Evolutionary conservation across 345 rosid species (phyloP).

Genomic region (Acer yangbiense): DNA sequence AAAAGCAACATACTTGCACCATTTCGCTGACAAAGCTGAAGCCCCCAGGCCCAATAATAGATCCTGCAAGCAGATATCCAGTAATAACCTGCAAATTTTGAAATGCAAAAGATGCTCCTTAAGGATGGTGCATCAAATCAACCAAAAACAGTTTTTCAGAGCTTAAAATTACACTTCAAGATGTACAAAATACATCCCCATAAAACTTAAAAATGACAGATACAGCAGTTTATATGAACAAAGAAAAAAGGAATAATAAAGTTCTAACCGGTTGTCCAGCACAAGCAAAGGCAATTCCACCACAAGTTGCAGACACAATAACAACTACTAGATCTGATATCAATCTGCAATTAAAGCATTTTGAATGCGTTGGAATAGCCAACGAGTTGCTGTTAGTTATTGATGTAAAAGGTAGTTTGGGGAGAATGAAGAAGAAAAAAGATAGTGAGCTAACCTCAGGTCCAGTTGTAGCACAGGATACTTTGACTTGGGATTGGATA

Average conservation of each 20-base stretch:
- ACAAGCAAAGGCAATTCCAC: slow-evolving; percentile 98
- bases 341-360: slow-evolving; percentile 56
- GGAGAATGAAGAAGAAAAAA: background rate
- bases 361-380: slow-evolving; percentile 22
- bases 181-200: background rate
- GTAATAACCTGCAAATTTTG: slow-evolving; percentile 48
- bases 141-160: slow-evolving; percentile 10
- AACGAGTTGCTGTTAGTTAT: slow-evolving; percentile 8
- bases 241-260: slow-evolving; percentile 22
- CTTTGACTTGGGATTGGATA: slow-evolving; percentile 95
- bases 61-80: slow-evolving; percentile 68
- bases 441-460: slow-evolving; percentile 54
- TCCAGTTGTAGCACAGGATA: slow-evolving; percentile 93
- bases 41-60: slow-evolving; percentile 67
- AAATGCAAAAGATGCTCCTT: slow-evolving; percentile 12
- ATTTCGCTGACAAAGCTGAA: slow-evolving; percentile 62
- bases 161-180: slow-evolving; percentile 14
- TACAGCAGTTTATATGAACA: slow-evolving; percentile 20
- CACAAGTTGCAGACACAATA: slow-evolving; percentile 98
- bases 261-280: slow-evolving; percentile 95
- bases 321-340: slow-evolving; percentile 96
- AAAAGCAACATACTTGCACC: slow-evolving; percentile 54
- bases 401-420: background rate
- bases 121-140: background rate
- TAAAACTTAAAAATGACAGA: slow-evolving; percentile 2